A percentile compares a stretch with the other conserved stretches of the same genome.
phyloP scores from a whole-genome alignment of 2,329 filamentous ascomycete genomes.

The Colletotrichum neosansevieriae region DNA sequence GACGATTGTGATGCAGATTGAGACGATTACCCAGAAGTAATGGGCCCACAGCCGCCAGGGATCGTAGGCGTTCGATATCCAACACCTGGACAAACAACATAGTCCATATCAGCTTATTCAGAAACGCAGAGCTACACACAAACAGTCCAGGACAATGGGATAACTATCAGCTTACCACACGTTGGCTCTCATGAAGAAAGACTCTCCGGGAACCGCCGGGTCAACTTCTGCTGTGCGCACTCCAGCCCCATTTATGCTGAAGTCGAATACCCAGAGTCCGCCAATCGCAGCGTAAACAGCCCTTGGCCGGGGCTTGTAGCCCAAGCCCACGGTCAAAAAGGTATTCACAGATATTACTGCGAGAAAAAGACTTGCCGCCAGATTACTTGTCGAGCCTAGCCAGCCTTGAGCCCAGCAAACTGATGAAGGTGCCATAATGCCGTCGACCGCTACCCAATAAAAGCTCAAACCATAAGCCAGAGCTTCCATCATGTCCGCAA shows the following conservation, averaged over 20 bases:
- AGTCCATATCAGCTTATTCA: constrained; percentile 12
- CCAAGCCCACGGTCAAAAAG: constrained; percentile 64
- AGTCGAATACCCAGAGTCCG: constrained; percentile 60
- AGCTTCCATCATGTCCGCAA: constrained; percentile 70
- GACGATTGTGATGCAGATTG: constrained; percentile 52
- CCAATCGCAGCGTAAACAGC: constrained; percentile 58
- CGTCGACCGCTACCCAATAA: constrained; percentile 61
- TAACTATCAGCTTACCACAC: constrained; percentile 7
- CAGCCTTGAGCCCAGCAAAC: constrained; percentile 68
- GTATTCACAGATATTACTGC: constrained; percentile 69
- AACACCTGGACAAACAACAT: constrained; percentile 61
- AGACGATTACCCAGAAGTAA: constrained; percentile 71
- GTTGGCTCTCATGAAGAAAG: constrained; percentile 37
- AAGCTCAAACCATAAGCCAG: constrained; percentile 67
- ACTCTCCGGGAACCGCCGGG: constrained; percentile 18
- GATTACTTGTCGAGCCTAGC: constrained; percentile 67
- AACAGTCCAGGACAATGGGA: background rate
- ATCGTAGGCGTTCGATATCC: constrained; percentile 66
- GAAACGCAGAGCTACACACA: background rate
- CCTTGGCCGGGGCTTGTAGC: constrained; percentile 59
- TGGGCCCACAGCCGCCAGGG: constrained; percentile 69
- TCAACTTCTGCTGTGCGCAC: background rate
- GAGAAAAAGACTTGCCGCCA: constrained; percentile 69
- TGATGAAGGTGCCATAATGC: constrained; percentile 59
- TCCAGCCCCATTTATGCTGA: constrained; percentile 24